Percentiles rank a stretch among this genome's conserved stretches.
These are phyloP conservation scores for Coemansia guatemalensis DNA, from an alignment of 192 early-diverging fungal species.

Conservation along the genomic window DNA sequence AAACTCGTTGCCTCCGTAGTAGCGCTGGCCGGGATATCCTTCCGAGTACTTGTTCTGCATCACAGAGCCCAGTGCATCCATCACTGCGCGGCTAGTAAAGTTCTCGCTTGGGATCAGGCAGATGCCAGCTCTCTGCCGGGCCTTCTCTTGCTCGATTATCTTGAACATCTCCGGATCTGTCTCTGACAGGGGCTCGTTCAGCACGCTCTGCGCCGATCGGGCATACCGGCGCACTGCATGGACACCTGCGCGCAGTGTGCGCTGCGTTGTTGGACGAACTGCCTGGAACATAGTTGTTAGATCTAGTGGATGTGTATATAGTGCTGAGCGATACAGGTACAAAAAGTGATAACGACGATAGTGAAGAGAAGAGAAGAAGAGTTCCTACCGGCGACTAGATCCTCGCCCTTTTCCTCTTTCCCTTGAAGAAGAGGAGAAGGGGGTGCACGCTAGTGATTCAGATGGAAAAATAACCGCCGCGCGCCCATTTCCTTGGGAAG, in stretches of 20 bases:
- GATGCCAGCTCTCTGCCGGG: slow-evolving; percentile 87
- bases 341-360: slow-evolving; percentile 3
- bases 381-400: neutral
- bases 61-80: slow-evolving; percentile 94
- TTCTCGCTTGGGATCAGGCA: slow-evolving; percentile 98
- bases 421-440: no score
- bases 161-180: slow-evolving; percentile 88
- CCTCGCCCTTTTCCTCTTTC: neutral
- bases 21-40: slow-evolving; percentile 94
- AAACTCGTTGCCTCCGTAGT: slow-evolving; percentile 99
- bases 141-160: slow-evolving; percentile 96
- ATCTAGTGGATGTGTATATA: no score
- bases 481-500: no score
- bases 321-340: neutral
- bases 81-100: slow-evolving; percentile 95
- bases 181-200: slow-evolving; percentile 75
- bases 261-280: neutral
- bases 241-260: slow-evolving; percentile 9
- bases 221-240: slow-evolving; percentile 17
- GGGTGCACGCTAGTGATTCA: no score
- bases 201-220: slow-evolving; percentile 37
- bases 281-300: slow-evolving; percentile 8
- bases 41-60: slow-evolving; percentile 99
- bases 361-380: slow-evolving; percentile 3
- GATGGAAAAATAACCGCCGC: no score